A percentile compares a stretch with the other conserved stretches of the same genome.
These are phyloP conservation scores for Aspergillus coremiiformis DNA, from an alignment of 495 filamentous ascomycete species.

Conservation along the genomic window DNA sequence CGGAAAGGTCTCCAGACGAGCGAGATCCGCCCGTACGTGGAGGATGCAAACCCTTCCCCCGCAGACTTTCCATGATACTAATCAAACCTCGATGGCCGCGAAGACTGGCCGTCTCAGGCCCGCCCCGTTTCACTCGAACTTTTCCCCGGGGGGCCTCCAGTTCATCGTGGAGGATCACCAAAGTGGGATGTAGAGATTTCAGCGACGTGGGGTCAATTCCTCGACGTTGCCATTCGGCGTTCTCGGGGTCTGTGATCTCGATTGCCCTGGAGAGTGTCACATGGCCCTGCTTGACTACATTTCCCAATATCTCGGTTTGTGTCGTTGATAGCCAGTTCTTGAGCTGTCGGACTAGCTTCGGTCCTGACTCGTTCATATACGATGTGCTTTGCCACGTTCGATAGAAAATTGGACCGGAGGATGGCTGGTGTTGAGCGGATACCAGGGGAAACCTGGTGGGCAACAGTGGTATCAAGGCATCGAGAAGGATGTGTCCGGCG, in stretches of 20 bases:
- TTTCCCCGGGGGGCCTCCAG: constrained; percentile 62
- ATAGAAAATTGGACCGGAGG: constrained; percentile 42
- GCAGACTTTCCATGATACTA: constrained; percentile 49
- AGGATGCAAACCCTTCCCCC: constrained; percentile 27
- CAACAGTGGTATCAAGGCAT: constrained; percentile 43
- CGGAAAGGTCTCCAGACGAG: constrained; percentile 23
- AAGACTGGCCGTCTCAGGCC: constrained; percentile 43
- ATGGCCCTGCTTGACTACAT: neutral
- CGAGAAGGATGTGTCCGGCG: constrained; percentile 66
- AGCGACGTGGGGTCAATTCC: constrained; percentile 7
- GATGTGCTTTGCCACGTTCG: constrained; percentile 61
- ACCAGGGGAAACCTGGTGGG: constrained; percentile 34
- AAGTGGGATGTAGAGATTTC: constrained; percentile 28
- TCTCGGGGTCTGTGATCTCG: neutral
- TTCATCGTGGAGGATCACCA: constrained; percentile 81
- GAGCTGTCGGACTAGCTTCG: constrained; percentile 31
- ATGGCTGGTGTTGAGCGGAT: constrained; percentile 31
- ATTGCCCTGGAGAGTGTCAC: neutral
- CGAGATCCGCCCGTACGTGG: constrained; percentile 18
- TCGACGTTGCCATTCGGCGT: constrained; percentile 4
- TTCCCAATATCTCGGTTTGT: constrained; percentile 32
- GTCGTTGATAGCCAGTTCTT: constrained; percentile 39
- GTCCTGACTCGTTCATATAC: constrained; percentile 69
- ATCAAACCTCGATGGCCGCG: constrained; percentile 78
- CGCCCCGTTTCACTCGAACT: constrained; percentile 51